phyloP scores from a whole-genome alignment of 129 eudicot species.

The Pseudognaphalium luteoalbum region DNA sequence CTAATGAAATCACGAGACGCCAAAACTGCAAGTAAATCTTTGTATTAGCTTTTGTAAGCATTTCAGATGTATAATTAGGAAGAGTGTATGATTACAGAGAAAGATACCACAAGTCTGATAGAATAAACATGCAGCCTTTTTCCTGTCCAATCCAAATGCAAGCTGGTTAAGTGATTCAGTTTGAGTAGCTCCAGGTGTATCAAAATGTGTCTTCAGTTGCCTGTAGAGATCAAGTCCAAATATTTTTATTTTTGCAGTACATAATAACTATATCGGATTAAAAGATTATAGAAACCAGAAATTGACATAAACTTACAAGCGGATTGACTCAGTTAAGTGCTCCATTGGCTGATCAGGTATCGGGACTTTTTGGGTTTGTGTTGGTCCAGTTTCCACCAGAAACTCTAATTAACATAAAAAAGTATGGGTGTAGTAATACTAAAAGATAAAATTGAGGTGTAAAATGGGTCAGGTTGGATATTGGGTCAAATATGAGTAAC shows the following conservation, averaged over 20 bases:
- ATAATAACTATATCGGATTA: conserved; percentile 1
- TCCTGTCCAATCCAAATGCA: conserved; percentile 70
- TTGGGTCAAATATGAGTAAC: neutral
- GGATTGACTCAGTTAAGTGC: conserved; percentile 53
- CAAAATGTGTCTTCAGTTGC: conserved; percentile 85
- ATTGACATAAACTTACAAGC: conserved; percentile 39
- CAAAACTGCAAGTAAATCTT: conserved; percentile 59
- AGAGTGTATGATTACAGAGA: neutral
- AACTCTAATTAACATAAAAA: conserved; percentile 39
- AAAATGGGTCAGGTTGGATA: neutral
- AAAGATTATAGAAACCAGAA: conserved; percentile 5
- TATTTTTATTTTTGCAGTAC: neutral
- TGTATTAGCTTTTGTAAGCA: conserved; percentile 1
- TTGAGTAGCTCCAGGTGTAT: conserved; percentile 63
- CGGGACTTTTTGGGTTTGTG: conserved; percentile 66
- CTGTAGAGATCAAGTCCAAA: conserved; percentile 37
- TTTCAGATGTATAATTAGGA: neutral
- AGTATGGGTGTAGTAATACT: neutral
- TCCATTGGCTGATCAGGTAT: conserved; percentile 51
- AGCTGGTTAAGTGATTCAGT: conserved; percentile 71
- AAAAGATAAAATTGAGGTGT: neutral
- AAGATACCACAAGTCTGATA: conserved; percentile 76
- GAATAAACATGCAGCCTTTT: conserved; percentile 80
- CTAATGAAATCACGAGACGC: conserved; percentile 56
- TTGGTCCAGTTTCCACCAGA: conserved; percentile 78